These are phyloP conservation scores for Leccinum truebloodii DNA, from an alignment of 768 basidiomycete species.

Conservation along the genomic window DNA sequence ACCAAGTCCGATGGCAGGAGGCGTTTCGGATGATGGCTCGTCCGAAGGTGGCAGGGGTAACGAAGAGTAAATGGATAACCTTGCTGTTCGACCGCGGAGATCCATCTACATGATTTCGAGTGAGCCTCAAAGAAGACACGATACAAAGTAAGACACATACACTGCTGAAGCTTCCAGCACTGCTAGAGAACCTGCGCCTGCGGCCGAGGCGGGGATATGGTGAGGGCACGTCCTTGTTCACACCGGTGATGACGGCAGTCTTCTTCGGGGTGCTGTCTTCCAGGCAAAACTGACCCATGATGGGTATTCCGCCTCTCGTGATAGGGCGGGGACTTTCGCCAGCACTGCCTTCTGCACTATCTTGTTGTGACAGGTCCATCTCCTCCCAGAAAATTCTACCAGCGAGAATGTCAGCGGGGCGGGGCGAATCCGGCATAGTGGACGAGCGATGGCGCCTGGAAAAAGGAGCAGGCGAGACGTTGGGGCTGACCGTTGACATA, in stretches of 20 bases:
- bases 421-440: slow-evolving; percentile 44
- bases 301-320: slow-evolving; percentile 25
- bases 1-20: slow-evolving; percentile 41
- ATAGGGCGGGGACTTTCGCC: slow-evolving; percentile 23
- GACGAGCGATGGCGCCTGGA: slow-evolving; percentile 33
- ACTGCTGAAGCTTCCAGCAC: slow-evolving; percentile 36
- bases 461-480: slow-evolving; percentile 44
- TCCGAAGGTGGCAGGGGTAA: slow-evolving; percentile 36
- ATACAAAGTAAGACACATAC: slow-evolving; percentile 31
- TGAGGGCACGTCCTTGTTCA: slow-evolving; percentile 34
- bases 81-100: slow-evolving; percentile 34
- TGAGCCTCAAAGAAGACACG: slow-evolving; percentile 10
- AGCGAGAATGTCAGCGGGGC: slow-evolving; percentile 68
- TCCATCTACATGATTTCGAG: slow-evolving; percentile 24
- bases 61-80: slow-evolving; percentile 36
- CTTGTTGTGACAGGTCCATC: slow-evolving; percentile 40
- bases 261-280: slow-evolving; percentile 17
- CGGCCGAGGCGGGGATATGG: slow-evolving; percentile 30
- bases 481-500: slow-evolving; percentile 68
- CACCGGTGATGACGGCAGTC: slow-evolving; percentile 30
- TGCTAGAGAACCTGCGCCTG: slow-evolving; percentile 29
- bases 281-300: slow-evolving; percentile 42
- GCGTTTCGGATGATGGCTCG: slow-evolving; percentile 35
- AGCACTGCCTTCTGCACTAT: slow-evolving; percentile 38
- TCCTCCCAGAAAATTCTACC: slow-evolving; percentile 57